phyloP scores from a whole-genome alignment of 176 grass and related monocot species.

The Triticum aestivum region DNA sequence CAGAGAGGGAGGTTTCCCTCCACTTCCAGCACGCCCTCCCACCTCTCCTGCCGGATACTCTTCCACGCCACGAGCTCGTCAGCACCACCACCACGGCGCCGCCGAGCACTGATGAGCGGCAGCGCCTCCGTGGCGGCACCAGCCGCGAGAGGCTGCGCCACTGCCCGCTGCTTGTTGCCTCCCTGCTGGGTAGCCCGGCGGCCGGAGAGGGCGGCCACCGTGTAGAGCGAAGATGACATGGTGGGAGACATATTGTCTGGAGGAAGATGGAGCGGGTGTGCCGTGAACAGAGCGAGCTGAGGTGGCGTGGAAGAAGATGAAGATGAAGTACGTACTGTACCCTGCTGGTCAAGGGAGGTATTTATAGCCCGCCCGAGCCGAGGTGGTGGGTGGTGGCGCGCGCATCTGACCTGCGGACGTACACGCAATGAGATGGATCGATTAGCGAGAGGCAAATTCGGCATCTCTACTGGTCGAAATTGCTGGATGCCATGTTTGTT shows the following conservation, averaged over 20 bases:
- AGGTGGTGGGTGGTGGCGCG: no score
- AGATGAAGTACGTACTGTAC: background rate
- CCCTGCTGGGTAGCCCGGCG: slow-evolving; percentile 15
- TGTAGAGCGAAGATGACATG: slow-evolving; percentile 14
- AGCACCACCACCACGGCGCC: background rate
- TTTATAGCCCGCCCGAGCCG: slow-evolving; percentile 27
- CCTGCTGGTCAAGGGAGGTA: background rate
- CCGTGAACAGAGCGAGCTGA: background rate
- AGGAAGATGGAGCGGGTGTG: background rate
- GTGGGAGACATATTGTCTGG: slow-evolving; percentile 8
- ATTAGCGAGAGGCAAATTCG: background rate
- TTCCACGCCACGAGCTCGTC: slow-evolving; percentile 78
- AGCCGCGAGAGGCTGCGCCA: slow-evolving; percentile 32
- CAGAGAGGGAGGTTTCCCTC: slow-evolving; percentile 80
- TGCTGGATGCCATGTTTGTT: slow-evolving; percentile 14
- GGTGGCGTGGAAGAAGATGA: background rate
- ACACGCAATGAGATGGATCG: background rate
- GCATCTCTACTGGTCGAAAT: slow-evolving; percentile 32
- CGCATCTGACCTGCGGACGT: no score
- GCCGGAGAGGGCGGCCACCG: slow-evolving; percentile 23
- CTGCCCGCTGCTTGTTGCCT: slow-evolving; percentile 29
- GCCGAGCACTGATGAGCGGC: background rate
- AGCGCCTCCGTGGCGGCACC: slow-evolving; percentile 31
- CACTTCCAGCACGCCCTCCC: slow-evolving; percentile 66
- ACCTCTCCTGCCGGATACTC: slow-evolving; percentile 84